These are phyloP conservation scores for Colletotrichum musae DNA, from an alignment of 2,329 filamentous ascomycete species.

Conservation along the genomic window DNA sequence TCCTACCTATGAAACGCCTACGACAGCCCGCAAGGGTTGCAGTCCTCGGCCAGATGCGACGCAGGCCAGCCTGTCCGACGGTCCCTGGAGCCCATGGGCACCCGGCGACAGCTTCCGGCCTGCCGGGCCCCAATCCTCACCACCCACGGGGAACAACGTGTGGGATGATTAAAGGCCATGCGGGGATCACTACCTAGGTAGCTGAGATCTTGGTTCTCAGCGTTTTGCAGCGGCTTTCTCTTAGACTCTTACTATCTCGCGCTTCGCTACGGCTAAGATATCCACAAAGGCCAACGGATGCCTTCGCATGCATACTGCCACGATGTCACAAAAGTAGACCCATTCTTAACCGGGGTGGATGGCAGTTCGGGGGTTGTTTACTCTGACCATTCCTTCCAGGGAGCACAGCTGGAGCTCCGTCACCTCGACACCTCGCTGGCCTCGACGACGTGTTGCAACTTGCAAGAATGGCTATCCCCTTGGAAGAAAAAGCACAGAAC, in stretches of 20 bases:
- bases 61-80: constrained; percentile 37
- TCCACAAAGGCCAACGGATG: not conserved
- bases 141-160: not conserved
- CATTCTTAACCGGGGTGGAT: constrained; percentile 5
- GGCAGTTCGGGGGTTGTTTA: not conserved
- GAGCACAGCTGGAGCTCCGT: not conserved
- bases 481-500: not conserved
- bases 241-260: not conserved
- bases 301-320: not conserved
- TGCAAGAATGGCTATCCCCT: constrained; percentile 1
- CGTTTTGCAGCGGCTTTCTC: not conserved
- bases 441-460: not conserved
- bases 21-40: not conserved
- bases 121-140: constrained; percentile 10
- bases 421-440: not conserved
- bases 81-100: constrained; percentile 14
- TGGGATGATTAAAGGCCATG: not conserved
- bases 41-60: constrained; percentile 5
- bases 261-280: not conserved
- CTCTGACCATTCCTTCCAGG: not conserved
- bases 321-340: not conserved
- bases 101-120: constrained; percentile 29
- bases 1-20: not conserved
- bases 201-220: constrained; percentile 14
- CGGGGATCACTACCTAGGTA: not conserved